Conservation (phyloP, 352 stramenopile genomes). For the Discostella stelligera region DNA sequence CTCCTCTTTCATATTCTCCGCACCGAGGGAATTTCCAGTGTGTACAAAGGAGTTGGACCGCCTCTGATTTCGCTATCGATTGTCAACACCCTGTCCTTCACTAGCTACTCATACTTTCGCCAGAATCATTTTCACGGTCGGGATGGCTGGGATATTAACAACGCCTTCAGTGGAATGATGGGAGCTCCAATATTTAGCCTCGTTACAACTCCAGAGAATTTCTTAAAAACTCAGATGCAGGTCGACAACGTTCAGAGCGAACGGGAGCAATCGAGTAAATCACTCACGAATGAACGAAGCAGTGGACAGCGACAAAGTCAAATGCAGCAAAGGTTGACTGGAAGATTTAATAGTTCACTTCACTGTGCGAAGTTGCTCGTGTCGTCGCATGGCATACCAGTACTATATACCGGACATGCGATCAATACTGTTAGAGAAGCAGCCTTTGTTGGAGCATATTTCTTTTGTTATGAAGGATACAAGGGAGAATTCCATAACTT, state of each 20-base stretch:
- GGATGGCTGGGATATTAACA: conserved; percentile 69
- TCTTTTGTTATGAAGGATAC: conserved; percentile 79
- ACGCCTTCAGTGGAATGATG: conserved; percentile 68
- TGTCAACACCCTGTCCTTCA: conserved; percentile 79
- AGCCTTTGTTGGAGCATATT: conserved; percentile 76
- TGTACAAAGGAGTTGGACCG: conserved; percentile 77
- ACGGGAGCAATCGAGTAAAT: conserved; percentile 25
- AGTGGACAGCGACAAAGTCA: conserved; percentile 45
- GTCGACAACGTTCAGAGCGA: conserved; percentile 52
- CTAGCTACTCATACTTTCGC: conserved; percentile 73
- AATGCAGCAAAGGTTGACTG: conserved; percentile 57
- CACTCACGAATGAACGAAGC: neutral
- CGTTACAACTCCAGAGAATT: conserved; percentile 79
- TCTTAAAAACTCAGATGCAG: conserved; percentile 74
- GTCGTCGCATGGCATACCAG: conserved; percentile 48
- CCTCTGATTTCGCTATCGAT: conserved; percentile 75
- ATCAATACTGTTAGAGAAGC: conserved; percentile 78
- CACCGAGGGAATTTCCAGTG: conserved; percentile 59
- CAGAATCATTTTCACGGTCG: conserved; percentile 58
- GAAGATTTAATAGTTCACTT: conserved; percentile 65
- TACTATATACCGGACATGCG: conserved; percentile 75
- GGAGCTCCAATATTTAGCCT: conserved; percentile 62
- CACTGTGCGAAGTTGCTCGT: conserved; percentile 66
- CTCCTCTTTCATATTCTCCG: conserved; percentile 56
- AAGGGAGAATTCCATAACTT: conserved; percentile 51